phyloP scores from a whole-genome alignment of 345 rosid genomes.

The Lepidium didymum region DNA sequence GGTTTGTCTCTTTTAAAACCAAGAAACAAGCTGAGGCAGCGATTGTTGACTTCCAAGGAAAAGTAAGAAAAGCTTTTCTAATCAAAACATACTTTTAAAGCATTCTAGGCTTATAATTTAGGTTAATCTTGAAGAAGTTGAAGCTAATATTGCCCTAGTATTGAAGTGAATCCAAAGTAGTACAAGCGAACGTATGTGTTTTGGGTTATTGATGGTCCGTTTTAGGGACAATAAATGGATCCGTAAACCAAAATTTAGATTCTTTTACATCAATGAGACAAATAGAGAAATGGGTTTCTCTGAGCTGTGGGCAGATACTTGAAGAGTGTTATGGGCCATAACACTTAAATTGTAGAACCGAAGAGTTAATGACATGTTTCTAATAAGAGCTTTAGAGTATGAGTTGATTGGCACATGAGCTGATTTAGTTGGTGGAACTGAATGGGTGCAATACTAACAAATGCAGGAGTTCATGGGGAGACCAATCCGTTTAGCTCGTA shows the following conservation, averaged over 20 bases:
- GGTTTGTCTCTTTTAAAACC: conserved; percentile 72
- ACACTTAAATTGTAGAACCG: neutral
- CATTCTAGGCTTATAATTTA: neutral
- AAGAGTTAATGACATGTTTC: neutral
- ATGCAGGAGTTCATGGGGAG: conserved; percentile 62
- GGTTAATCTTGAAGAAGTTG: neutral
- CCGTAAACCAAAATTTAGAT: neutral
- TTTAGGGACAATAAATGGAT: neutral
- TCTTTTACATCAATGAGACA: neutral
- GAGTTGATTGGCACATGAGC: neutral
- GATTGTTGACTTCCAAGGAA: conserved; percentile 49
- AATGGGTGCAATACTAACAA: neutral
- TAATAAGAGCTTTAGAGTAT: neutral
- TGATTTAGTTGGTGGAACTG: neutral
- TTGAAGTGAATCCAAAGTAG: neutral
- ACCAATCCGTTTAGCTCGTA: conserved; percentile 55
- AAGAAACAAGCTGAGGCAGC: conserved; percentile 70
- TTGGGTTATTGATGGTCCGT: neutral
- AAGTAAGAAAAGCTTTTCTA: conserved; percentile 38
- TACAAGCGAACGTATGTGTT: neutral
- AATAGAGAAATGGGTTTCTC: neutral
- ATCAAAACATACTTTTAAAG: neutral
- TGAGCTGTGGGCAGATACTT: neutral
- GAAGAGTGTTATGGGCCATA: neutral
- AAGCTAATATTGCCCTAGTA: neutral